A percentile compares a stretch with the other conserved stretches of the same genome.
These are phyloP conservation scores for Lichtheimia ornata DNA, from an alignment of 371 early-diverging fungal genomes.

Conservation along the genomic window DNA sequence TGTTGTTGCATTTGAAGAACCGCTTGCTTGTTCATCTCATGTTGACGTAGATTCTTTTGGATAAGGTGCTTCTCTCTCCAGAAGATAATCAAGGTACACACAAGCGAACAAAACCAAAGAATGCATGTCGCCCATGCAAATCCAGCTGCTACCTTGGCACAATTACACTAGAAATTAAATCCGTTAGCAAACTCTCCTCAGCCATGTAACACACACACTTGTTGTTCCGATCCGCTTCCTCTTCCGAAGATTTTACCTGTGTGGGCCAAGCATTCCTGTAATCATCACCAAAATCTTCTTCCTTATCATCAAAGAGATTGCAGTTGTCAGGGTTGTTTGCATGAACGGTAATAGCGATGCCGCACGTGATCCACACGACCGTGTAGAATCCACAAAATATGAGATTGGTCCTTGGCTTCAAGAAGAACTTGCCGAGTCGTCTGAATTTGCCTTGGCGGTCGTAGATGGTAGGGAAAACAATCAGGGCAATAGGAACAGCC, in stretches of 20 bases:
- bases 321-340: slow-evolving; percentile 30
- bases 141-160: slow-evolving; percentile 39
- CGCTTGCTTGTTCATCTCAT: slow-evolving; percentile 36
- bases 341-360: slow-evolving; percentile 42
- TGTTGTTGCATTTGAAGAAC: slow-evolving; percentile 18
- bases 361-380: slow-evolving; percentile 37
- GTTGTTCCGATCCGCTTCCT: neutral
- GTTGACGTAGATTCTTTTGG: slow-evolving; percentile 42
- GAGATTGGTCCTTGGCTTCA: slow-evolving; percentile 39
- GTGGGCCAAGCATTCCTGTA: slow-evolving; percentile 34
- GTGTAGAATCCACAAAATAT: slow-evolving; percentile 42
- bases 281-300: slow-evolving; percentile 15
- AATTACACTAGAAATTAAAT: slow-evolving; percentile 32
- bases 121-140: slow-evolving; percentile 51
- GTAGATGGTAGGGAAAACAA: slow-evolving; percentile 37
- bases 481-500: slow-evolving; percentile 24
- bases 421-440: slow-evolving; percentile 34
- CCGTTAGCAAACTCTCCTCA: neutral
- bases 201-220: neutral
- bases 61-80: slow-evolving; percentile 44
- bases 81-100: slow-evolving; percentile 31
- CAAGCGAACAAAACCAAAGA: slow-evolving; percentile 38
- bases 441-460: slow-evolving; percentile 32
- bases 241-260: slow-evolving; percentile 30
- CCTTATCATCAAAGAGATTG: slow-evolving; percentile 15